Base-by-base conservation (phyloP, 2,329 filamentous ascomycete genomes). In the Ophiostoma tasmaniense region DNA sequence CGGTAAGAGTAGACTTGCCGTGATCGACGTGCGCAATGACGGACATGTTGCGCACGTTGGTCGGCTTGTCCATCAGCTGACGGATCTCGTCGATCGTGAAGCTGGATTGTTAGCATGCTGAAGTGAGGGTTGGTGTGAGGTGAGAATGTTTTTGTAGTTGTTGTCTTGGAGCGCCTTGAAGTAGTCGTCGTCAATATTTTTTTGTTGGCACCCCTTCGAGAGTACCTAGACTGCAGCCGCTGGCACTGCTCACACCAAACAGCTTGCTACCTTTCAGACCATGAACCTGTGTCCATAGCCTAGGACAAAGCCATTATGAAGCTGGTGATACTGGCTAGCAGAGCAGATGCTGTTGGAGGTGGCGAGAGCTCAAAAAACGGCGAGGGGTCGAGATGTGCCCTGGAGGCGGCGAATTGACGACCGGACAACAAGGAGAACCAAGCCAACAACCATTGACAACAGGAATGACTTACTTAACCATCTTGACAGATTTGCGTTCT, bases 1-100 rank as follows among this genome's bases (percentile, higher is more conserved):
- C 95, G 89, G 94, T 97, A 78, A 99, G 89, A 81, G 95, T 99
- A 77, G 95, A 99, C 85, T 99, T 99, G 87, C 95, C 95, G 89
- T 99, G 95, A 84, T 99, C 95, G 89, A 99, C 93, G 87, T 99
- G 95, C 82, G 95, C 95, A 92, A 98, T 98, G 82, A 99, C 95
- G 85, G 93, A 97, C 73, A 74, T 74, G 71, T 74, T 74, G 70
- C 73, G 73, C 70, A 74, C 73, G 81, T 90, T 89, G 80, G 81
- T 85, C 76, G 90, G 89, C 84, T 89, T 89, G 88, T 92, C 90
- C 88, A 90, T 90, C 80, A 90, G 82, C 77, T 72, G 76, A 82
- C 90, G 89, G 82, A 93, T 91, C 88, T 92, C 93, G 81, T 98
- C 94, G 84, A 97, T 90, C 80, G 95, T 98, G 90, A 98, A 98